Conservation (phyloP, 768 basidiomycete genomes). For the Russula olivacea region DNA sequence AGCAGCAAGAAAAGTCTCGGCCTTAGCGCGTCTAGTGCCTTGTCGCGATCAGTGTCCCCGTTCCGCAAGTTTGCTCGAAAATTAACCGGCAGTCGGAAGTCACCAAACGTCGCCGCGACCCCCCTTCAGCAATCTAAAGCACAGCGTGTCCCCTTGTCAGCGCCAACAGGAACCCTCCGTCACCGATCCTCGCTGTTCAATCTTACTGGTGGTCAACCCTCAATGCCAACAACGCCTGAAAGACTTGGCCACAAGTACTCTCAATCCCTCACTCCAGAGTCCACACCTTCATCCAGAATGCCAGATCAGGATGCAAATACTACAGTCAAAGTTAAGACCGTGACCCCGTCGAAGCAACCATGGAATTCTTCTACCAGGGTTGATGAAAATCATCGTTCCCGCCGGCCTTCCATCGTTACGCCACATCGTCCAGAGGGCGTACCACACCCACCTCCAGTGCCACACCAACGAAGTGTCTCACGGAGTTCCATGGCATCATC, state of each 20-base stretch:
- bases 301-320: constrained; percentile 33
- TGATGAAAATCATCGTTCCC: constrained; percentile 51
- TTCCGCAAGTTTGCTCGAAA: constrained; percentile 72
- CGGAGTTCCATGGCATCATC: constrained; percentile 26
- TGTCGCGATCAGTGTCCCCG: constrained; percentile 76
- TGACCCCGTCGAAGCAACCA: constrained; percentile 30
- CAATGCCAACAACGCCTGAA: constrained; percentile 49
- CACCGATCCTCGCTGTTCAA: constrained; percentile 62
- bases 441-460: constrained; percentile 3
- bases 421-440: constrained; percentile 20
- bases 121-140: constrained; percentile 44
- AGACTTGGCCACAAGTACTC: constrained; percentile 61
- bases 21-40: constrained; percentile 42
- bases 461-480: constrained; percentile 22
- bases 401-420: constrained; percentile 43
- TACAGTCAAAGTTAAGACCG: constrained; percentile 36
- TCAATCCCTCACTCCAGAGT: constrained; percentile 65
- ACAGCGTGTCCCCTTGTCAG: constrained; percentile 46
- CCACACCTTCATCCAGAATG: constrained; percentile 46
- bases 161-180: constrained; percentile 47
- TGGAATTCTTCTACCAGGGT: constrained; percentile 85
- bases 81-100: constrained; percentile 46
- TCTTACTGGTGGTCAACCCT: constrained; percentile 38
- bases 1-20: constrained; percentile 36
- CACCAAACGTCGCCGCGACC: constrained; percentile 33